These are phyloP conservation scores for Chlorencoelia australis DNA, from an alignment of 2,329 filamentous ascomycete genomes.

Conservation along the genomic window DNA sequence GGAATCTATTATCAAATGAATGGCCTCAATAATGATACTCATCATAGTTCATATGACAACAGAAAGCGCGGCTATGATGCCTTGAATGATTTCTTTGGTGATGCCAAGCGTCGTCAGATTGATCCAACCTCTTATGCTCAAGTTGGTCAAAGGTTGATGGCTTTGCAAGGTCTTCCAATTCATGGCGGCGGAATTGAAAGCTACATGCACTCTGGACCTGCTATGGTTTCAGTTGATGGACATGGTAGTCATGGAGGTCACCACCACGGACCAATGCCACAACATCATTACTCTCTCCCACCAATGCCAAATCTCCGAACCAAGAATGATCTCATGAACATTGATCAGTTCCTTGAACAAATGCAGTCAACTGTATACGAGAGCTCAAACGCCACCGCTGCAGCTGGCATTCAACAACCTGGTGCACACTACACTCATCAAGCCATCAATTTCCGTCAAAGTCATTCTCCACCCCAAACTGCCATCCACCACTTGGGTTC, in stretches of 20 bases:
- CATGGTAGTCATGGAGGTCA: constrained; percentile 34
- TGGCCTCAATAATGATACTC: constrained; percentile 54
- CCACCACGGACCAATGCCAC: constrained; percentile 44
- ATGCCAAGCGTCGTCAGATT: constrained; percentile 82
- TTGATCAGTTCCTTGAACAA: constrained; percentile 90
- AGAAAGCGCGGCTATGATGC: constrained; percentile 81
- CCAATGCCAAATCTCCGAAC: constrained; percentile 83
- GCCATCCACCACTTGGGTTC: constrained; percentile 18
- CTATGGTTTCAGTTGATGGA: constrained; percentile 45
- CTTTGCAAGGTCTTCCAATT: constrained; percentile 61
- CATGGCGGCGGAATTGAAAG: constrained; percentile 44
- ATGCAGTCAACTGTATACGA: constrained; percentile 96
- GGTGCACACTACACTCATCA: constrained; percentile 54
- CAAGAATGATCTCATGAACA: constrained; percentile 86
- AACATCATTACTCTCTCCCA: constrained; percentile 76
- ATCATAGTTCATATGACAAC: constrained; percentile 54
- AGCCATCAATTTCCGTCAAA: constrained; percentile 46
- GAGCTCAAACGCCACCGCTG: constrained; percentile 71
- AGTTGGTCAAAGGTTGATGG: constrained; percentile 79
- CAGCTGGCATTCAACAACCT: constrained; percentile 66
- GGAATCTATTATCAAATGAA: constrained; percentile 69
- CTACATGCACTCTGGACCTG: constrained; percentile 43
- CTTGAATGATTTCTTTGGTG: constrained; percentile 88
- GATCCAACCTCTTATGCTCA: constrained; percentile 84
- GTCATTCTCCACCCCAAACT: constrained; percentile 40